These are phyloP conservation scores for Cynanchum wilfordii DNA, from an alignment of 257 asterid genomes.

Conservation along the genomic window DNA sequence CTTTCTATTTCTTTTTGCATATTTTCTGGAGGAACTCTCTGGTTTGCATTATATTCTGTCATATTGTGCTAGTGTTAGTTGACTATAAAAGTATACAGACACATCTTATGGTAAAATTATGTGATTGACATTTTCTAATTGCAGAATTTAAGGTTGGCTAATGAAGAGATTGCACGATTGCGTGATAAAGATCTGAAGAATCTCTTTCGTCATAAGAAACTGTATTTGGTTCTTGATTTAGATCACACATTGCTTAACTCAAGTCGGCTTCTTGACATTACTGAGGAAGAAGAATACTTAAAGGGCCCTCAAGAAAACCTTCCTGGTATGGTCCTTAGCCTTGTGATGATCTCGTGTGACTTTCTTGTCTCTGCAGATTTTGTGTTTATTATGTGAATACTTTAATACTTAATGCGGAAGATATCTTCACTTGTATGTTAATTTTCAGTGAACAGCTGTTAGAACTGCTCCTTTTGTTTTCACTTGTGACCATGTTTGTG, in stretches of 20 bases:
- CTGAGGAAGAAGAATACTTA: slow-evolving; percentile 52
- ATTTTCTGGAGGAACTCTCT: not conserved
- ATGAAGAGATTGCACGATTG: slow-evolving; percentile 59
- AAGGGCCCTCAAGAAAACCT: slow-evolving; percentile 39
- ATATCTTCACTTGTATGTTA: not conserved
- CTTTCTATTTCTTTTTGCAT: not conserved
- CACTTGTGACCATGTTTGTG: not conserved
- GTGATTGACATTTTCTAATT: slow-evolving; percentile 1
- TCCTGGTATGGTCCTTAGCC: slow-evolving; percentile 45
- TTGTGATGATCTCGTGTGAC: not conserved
- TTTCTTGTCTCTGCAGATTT: not conserved
- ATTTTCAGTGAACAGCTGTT: not conserved
- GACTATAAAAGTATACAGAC: not conserved
- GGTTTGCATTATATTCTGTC: not conserved
- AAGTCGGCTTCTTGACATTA: slow-evolving; percentile 49
- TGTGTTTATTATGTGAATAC: not conserved
- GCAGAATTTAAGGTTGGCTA: slow-evolving; percentile 74
- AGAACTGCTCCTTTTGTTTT: not conserved
- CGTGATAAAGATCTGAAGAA: slow-evolving; percentile 68
- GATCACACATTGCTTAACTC: slow-evolving; percentile 88
- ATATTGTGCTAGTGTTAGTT: not conserved
- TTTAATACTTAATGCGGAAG: not conserved
- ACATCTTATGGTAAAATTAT: slow-evolving; percentile 1
- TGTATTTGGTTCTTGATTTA: slow-evolving; percentile 76
- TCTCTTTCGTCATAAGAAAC: slow-evolving; percentile 50